Base-by-base conservation (phyloP, 495 filamentous ascomycete genomes). In the Aspergillus funiculosus region DNA sequence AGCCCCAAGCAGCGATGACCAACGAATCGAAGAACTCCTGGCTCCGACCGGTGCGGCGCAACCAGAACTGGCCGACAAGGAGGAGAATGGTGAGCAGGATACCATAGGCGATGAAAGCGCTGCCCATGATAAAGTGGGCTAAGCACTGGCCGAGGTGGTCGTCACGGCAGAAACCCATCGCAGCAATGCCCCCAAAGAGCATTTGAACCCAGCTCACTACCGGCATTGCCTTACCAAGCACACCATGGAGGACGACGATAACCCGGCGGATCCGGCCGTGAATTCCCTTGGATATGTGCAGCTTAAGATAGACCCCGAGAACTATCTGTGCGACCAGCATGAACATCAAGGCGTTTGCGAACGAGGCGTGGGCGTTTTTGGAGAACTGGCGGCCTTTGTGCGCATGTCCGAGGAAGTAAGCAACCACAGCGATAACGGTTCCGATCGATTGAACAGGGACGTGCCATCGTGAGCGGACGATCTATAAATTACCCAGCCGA, bases 41-140 rank as follows among this genome's bases (percentile, higher is more conserved):
- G 43, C 86, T 90, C 18, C 87, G 79, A 13, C 90, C 89, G 1
- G 86, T 90, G 24, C 85, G 77, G 35, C 78, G 79, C 39, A 98
- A 64, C 90, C 89, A 96, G 15, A 75, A 63, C 67, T 96, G 94
- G 13, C 92, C 92, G 25, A 90, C 86, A 8, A 95, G 73, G 21
- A 97, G 75, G 10, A 97, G 68, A 32, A 96, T 84, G 2, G 87
- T 90, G 51, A 98, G 73, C 37, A 91, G 58, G 37, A 96, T 85
- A 13, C 87, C 92, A 58, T 97, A 97, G 34, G 76, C 92, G 51
- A 98, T 94, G 63, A 98, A 97, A 2, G 91, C 90, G 47, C 83
- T 85, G 14, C 92, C 92, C 94, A 98, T 97, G 60, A 97, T 97
- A 59, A 97, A 97, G 64, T 98, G 92, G 22, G 92, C 94, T 20